Base-by-base conservation (phyloP, 768 basidiomycete genomes). In the Astraeus odoratus region DNA sequence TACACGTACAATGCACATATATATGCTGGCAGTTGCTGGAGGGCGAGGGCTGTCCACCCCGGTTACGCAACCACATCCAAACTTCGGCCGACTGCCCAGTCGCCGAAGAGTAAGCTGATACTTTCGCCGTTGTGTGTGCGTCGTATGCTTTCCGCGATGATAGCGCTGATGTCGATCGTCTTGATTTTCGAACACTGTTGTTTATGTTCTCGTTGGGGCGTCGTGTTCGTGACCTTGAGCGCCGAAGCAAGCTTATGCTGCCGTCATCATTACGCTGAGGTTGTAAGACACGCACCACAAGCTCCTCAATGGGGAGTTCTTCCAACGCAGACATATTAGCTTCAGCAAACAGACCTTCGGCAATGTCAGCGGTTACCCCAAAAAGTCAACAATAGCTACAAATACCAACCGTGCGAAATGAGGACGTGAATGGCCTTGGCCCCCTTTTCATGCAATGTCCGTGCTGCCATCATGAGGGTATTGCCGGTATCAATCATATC, bases 401-500 rank as follows among this genome's bases (percentile, higher is more conserved):
- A 36, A 30, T 8, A 56, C 69, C 26, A 39, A 89, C 95, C 93
- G 70, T 99, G 96, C 36, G 93, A 94, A 44, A 96, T 84, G 30
- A 98, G 65, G 2, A 87, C 93, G 60, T 92, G 81, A 4, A 95
- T 81, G 16, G 81, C 76, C 57, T 77, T 85, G 5, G 93, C 95
- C 18, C 96, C 96, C 48, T 85, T 86, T 56, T 96, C 92, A 39
- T 83, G 72, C 37, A 99, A 72, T n/a, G 90, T 87, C 36, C 79
- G 78, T 6, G 81, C 81, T 9, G 96, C 96, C 12, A 95, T 69
- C 12, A 79, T 72, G 23, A 98, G 73, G n/a, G 96, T 98, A 29
- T 73, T 76, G 10, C 94, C 95, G 5, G 90, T 91, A 62, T 99
- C 96, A 58, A 96, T 86, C 95, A 99, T 98, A 60, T 99, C 96